Conservation (phyloP, 108 stramenopile species). For the Chaetoceros tenuissimus region DNA sequence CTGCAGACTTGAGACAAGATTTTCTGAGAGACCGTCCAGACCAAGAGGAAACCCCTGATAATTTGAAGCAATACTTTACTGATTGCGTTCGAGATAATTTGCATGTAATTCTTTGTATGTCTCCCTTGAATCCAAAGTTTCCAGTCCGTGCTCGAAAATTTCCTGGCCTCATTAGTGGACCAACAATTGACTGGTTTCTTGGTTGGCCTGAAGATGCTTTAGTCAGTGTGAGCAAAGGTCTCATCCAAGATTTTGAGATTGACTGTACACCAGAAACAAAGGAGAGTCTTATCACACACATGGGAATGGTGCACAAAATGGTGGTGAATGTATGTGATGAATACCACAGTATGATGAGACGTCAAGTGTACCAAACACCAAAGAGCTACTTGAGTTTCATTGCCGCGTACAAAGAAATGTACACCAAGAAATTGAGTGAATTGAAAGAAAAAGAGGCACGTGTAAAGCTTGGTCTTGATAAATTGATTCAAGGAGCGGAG, state of each 20-base stretch:
- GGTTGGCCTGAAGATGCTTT: constrained; percentile 89
- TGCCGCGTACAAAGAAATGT: constrained; percentile 72
- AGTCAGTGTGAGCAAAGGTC: constrained; percentile 66
- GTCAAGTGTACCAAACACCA: constrained; percentile 86
- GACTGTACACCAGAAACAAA: constrained; percentile 69
- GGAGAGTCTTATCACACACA: constrained; percentile 60
- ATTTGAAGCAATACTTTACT: constrained; percentile 82
- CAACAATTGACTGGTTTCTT: constrained; percentile 91
- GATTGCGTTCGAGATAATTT: constrained; percentile 82
- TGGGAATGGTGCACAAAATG: constrained; percentile 86
- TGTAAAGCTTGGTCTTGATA: constrained; percentile 76
- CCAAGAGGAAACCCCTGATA: constrained; percentile 76
- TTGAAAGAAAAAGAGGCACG: constrained; percentile 80
- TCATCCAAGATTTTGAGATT: constrained; percentile 67
- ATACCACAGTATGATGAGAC: constrained; percentile 75
- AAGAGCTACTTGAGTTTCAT: constrained; percentile 88
- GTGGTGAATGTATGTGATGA: constrained; percentile 79
- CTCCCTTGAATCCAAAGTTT: constrained; percentile 87
- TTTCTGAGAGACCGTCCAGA: constrained; percentile 66
- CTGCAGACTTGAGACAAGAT: constrained; percentile 50
- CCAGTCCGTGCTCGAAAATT: constrained; percentile 82
- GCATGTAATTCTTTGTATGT: constrained; percentile 89
- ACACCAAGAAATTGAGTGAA: constrained; percentile 61
- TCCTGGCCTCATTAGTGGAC: constrained; percentile 74
- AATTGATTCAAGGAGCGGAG: constrained; percentile 81